Base-by-base conservation (phyloP, 768 basidiomycete genomes). In the Phaffia tasmanica region DNA sequence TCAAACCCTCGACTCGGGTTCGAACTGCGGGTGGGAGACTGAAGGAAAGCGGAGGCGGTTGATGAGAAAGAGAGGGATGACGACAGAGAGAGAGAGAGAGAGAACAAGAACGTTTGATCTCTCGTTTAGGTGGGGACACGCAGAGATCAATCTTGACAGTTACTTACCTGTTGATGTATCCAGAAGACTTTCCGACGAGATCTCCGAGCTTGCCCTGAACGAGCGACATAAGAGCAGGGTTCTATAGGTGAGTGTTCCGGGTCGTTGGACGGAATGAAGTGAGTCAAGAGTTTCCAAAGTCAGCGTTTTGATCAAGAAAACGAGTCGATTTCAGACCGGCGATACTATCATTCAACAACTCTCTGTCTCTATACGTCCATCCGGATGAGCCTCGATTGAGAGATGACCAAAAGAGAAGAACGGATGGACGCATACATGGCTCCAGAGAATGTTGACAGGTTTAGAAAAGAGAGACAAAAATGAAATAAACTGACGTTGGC, bases 171-270 rank as follows among this genome's bases (percentile, higher is more conserved):
- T 97, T 91, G 79, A 99, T 84, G 79, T 99, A 99, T 18, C 92
- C 92, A 18, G 89, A 93, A 74, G 89, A 89, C 77, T 85, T 86
- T 58, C 94, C 94, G 70, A 97, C 79, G 48, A 99, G 85, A 72
- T 81, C 81, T 47, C 85, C 84, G 69, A 99, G 86, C 77, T 85
- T 86, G 71, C 86, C 86, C 70, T 97, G 90, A 18, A 98, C 90
- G 77, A 98, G 81, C 62, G 84, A 73, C 63, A 78, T 85, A 54
- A 90, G 79, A 80, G 90, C 85, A 23, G 86, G 85, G 71, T 82
- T 80, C 76, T 83, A 79, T 9, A 23, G 46, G 48, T 27, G 30
- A 35, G 42, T 35, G n/a, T n/a, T 46, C 19, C 42, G 15, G 59
- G 16, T 63, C 23, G 15, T n/a, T n/a, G 64, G 47, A 54, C 16